These are phyloP conservation scores for Omphalotus guepiniiformis DNA, from an alignment of 768 basidiomycete genomes.

Conservation along the genomic window DNA sequence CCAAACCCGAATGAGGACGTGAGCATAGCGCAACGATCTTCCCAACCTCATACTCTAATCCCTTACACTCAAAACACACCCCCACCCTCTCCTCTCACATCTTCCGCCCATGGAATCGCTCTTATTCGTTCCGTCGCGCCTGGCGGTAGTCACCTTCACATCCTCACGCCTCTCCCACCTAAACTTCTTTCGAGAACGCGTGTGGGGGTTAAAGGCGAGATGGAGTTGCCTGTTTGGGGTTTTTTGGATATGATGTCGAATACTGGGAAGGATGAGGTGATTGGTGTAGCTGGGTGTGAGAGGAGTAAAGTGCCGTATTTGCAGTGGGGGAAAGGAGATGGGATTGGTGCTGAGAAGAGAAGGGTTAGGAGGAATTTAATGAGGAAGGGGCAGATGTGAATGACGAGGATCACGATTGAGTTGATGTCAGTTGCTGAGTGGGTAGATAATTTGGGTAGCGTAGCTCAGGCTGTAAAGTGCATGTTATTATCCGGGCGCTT, in stretches of 20 bases:
- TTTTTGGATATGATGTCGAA: slow-evolving; percentile 74
- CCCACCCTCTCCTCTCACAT: slow-evolving; percentile 54
- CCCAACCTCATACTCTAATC: slow-evolving; percentile 18
- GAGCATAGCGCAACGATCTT: not conserved
- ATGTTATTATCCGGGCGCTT: too few species aligned
- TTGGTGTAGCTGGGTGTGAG: slow-evolving; percentile 43
- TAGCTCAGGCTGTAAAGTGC: too few species aligned
- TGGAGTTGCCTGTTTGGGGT: slow-evolving; percentile 85
- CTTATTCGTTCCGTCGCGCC: slow-evolving; percentile 58
- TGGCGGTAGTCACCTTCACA: slow-evolving; percentile 49
- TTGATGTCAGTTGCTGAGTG: too few species aligned
- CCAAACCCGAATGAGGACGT: too few species aligned
- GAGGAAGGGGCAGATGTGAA: slow-evolving; percentile 76
- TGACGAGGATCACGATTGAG: too few species aligned
- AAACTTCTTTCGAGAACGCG: slow-evolving; percentile 36
- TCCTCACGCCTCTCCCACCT: slow-evolving; percentile 76
- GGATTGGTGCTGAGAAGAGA: slow-evolving; percentile 67
- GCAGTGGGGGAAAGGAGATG: slow-evolving; percentile 69
- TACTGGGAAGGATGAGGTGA: slow-evolving; percentile 26
- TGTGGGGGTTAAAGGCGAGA: slow-evolving; percentile 77
- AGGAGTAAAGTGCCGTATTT: slow-evolving; percentile 68
- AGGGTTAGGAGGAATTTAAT: slow-evolving; percentile 83
- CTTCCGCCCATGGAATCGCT: slow-evolving; percentile 71
- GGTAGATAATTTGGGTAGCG: too few species aligned
- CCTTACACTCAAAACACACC: slow-evolving; percentile 52